Percentiles rank a stretch among this genome's conserved stretches.
Evolutionary conservation across 371 early-diverging fungal species (phyloP).

Genomic region (Mucor piriformis): DNA sequence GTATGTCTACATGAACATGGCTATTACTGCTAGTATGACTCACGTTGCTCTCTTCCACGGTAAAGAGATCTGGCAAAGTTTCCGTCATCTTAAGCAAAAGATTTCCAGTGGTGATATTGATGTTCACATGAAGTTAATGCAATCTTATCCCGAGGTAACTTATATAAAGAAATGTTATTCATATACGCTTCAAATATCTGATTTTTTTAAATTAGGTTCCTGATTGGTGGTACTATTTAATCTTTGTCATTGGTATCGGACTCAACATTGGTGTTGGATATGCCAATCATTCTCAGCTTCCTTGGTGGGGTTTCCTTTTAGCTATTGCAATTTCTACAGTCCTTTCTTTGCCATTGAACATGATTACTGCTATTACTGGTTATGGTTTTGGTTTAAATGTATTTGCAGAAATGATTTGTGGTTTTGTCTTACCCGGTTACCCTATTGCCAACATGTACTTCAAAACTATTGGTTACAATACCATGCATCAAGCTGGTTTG

Average conservation of each 20-base stretch:
- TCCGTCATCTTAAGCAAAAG: not conserved
- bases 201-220: slow-evolving; percentile 47
- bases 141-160: slow-evolving; percentile 2
- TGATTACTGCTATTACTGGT: slow-evolving; percentile 46
- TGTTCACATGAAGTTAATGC: slow-evolving; percentile 6
- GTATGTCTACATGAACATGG: slow-evolving; percentile 46
- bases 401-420: slow-evolving; percentile 67
- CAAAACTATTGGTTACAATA: slow-evolving; percentile 57
- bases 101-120: not conserved
- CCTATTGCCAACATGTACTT: slow-evolving; percentile 65
- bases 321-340: slow-evolving; percentile 60
- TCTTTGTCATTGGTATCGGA: slow-evolving; percentile 63
- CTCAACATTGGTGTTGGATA: slow-evolving; percentile 67
- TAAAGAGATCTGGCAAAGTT: slow-evolving; percentile 14
- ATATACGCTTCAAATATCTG: no score
- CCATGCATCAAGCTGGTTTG: slow-evolving; percentile 55
- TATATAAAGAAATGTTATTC: not conserved
- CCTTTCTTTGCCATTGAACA: slow-evolving; percentile 39
- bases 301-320: slow-evolving; percentile 76
- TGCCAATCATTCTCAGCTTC: slow-evolving; percentile 51
- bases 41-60: slow-evolving; percentile 58
- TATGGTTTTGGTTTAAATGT: slow-evolving; percentile 57
- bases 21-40: slow-evolving; percentile 53
- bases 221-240: slow-evolving; percentile 71
- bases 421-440: slow-evolving; percentile 46